phyloP scores from a whole-genome alignment of 139 green algal species.

The Chlorella ohadii region DNA sequence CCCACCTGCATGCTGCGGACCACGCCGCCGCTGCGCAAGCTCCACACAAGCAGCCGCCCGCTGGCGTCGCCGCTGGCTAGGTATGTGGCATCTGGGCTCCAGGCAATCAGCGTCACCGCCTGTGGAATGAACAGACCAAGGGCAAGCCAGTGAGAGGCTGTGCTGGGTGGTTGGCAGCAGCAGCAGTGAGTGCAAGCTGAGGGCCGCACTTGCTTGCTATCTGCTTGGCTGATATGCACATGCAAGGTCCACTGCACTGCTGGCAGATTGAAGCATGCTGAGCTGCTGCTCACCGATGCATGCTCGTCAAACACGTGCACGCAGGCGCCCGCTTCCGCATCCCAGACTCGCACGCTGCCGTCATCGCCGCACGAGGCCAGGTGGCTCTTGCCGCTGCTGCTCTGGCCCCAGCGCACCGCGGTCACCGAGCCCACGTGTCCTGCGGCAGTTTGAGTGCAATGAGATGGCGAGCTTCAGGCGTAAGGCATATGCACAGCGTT shows the following conservation, averaged over 20 bases:
- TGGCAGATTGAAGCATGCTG: too few relatives aligned
- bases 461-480: too few relatives aligned
- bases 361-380: slow-evolving; percentile 89
- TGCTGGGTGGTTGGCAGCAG: too few relatives aligned
- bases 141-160: too few relatives aligned
- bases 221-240: too few relatives aligned
- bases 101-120: slow-evolving; percentile 4
- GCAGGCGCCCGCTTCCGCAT: slow-evolving; percentile 65
- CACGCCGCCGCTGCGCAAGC: background rate
- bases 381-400: slow-evolving; percentile 10
- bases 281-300: slow-evolving; percentile 31
- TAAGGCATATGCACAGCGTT: too few relatives aligned
- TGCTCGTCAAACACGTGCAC: slow-evolving; percentile 32
- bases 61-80: slow-evolving; percentile 24
- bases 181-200: too few relatives aligned
- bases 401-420: slow-evolving; percentile 30
- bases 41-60: slow-evolving; percentile 25
- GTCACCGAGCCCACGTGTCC: slow-evolving; percentile 31
- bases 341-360: slow-evolving; percentile 91
- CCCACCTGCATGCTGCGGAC: background rate
- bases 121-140: background rate
- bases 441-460: background rate
- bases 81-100: slow-evolving; percentile 32
- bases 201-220: too few relatives aligned
- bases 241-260: too few relatives aligned